Conservation (phyloP, 179 eudicot genomes). For the Beta corolliflora region DNA sequence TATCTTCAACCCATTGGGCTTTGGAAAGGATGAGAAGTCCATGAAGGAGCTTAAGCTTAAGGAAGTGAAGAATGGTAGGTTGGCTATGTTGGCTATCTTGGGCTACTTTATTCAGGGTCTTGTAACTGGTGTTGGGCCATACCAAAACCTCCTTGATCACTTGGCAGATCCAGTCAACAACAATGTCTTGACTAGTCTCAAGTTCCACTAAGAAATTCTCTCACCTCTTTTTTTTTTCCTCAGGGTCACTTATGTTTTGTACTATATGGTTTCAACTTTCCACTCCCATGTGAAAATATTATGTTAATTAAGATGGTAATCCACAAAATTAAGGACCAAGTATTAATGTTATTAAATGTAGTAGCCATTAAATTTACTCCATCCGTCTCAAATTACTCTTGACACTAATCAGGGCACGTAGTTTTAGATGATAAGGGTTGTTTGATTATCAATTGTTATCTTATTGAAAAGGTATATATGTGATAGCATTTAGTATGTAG, state of each 20-base stretch:
- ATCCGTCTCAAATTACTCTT: no score
- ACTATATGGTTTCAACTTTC: slow-evolving; percentile 9
- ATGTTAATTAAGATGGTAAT: slow-evolving; percentile 4
- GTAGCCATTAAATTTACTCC: slow-evolving; percentile 15
- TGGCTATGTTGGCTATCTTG: slow-evolving; percentile 92
- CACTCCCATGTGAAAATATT: slow-evolving; percentile 22
- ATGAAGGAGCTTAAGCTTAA: slow-evolving; percentile 87
- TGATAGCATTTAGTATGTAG: no score
- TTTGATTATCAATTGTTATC: no score
- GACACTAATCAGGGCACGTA: no score
- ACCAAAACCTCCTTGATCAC: slow-evolving; percentile 88
- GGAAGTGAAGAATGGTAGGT: slow-evolving; percentile 92
- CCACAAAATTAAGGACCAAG: slow-evolving; percentile 14
- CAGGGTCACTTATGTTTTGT: slow-evolving; percentile 26
- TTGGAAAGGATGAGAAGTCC: slow-evolving; percentile 96
- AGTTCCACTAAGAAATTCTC: slow-evolving; percentile 61
- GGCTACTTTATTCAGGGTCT: slow-evolving; percentile 83
- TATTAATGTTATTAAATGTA: slow-evolving; percentile 10
- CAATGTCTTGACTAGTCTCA: slow-evolving; percentile 90
- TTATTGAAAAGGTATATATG: no score
- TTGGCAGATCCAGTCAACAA: slow-evolving; percentile 97
- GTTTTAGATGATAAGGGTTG: not conserved
- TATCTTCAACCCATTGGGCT: slow-evolving; percentile 88
- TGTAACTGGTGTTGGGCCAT: slow-evolving; percentile 94
- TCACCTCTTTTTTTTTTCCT: not conserved